phyloP scores from a whole-genome alignment of 2,329 filamentous ascomycete genomes.

The Coniochaeta ligniaria region DNA sequence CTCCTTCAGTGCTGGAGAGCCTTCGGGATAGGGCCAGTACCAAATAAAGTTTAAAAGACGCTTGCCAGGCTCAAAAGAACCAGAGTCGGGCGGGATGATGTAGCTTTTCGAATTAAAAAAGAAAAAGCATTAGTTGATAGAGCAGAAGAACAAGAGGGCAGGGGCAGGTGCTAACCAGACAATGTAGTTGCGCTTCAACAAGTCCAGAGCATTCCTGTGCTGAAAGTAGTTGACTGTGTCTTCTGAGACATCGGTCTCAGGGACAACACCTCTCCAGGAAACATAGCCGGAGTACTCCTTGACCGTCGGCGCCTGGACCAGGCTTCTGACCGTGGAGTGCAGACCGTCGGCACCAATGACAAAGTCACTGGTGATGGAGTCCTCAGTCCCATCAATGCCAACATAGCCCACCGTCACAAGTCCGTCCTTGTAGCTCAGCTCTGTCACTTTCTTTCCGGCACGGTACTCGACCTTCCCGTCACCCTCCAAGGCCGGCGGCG shows the following conservation, averaged over 20 bases:
- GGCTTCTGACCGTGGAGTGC: slow-evolving; percentile 18
- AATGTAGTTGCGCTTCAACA: slow-evolving; percentile 13
- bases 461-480: slow-evolving; percentile 15
- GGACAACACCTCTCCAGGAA: slow-evolving; percentile 18
- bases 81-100: slow-evolving; percentile 34
- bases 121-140: background rate
- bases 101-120: slow-evolving; percentile 18
- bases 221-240: slow-evolving; percentile 13
- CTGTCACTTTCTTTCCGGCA: slow-evolving; percentile 13
- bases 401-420: slow-evolving; percentile 11
- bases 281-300: slow-evolving; percentile 21
- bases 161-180: slow-evolving; percentile 11
- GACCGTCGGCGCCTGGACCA: slow-evolving; percentile 12
- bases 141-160: background rate
- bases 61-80: slow-evolving; percentile 26
- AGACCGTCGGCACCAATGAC: slow-evolving; percentile 23
- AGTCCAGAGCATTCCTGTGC: slow-evolving; percentile 5
- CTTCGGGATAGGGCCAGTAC: slow-evolving; percentile 34
- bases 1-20: slow-evolving; percentile 26
- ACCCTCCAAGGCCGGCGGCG: slow-evolving; percentile 8
- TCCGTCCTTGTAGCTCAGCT: slow-evolving; percentile 7
- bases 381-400: slow-evolving; percentile 14
- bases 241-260: slow-evolving; percentile 12
- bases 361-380: slow-evolving; percentile 26
- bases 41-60: slow-evolving; percentile 39